phyloP scores from a whole-genome alignment of 305 asterid genomes.

The Galium porrigens region DNA sequence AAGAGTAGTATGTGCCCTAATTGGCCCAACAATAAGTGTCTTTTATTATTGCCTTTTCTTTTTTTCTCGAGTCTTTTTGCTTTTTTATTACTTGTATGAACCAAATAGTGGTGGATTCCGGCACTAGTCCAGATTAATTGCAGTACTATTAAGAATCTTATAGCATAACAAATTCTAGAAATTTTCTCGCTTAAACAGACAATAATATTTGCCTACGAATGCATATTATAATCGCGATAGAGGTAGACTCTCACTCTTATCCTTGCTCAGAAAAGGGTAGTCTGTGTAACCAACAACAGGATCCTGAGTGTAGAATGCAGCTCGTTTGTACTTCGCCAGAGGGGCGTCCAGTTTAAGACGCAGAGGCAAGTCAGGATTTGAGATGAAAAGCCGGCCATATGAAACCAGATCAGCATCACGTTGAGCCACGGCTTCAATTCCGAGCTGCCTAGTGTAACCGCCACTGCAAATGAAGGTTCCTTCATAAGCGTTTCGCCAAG shows the following conservation, averaged over 20 bases:
- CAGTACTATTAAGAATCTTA: too few relatives aligned
- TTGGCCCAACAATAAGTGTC: too few relatives aligned
- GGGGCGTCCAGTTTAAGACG: slow-evolving; percentile 55
- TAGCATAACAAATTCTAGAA: neutral
- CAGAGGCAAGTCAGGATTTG: slow-evolving; percentile 70
- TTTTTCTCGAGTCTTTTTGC: too few relatives aligned
- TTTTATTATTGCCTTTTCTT: too few relatives aligned
- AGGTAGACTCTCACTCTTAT: slow-evolving; percentile 10
- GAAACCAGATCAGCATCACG: slow-evolving; percentile 84
- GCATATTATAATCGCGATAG: slow-evolving; percentile 31
- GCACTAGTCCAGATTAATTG: too few relatives aligned
- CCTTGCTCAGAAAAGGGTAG: slow-evolving; percentile 43
- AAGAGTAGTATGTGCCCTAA: too few relatives aligned
- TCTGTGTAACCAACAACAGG: slow-evolving; percentile 77
- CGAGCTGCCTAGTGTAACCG: slow-evolving; percentile 66
- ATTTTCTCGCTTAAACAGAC: neutral
- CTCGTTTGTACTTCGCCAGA: slow-evolving; percentile 44
- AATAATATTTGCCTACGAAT: neutral
- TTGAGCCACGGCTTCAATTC: slow-evolving; percentile 54
- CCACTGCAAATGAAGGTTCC: slow-evolving; percentile 35
- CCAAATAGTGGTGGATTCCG: too few relatives aligned
- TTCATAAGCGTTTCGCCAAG: neutral
- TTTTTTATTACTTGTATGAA: too few relatives aligned
- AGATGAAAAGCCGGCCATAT: slow-evolving; percentile 55
- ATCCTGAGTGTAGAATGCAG: slow-evolving; percentile 69